Evolutionary conservation across 2,329 filamentous ascomycete genomes (phyloP), one percentile per base, ranked within the genome.

Genomic region (Drechmeria coniospora): DNA sequence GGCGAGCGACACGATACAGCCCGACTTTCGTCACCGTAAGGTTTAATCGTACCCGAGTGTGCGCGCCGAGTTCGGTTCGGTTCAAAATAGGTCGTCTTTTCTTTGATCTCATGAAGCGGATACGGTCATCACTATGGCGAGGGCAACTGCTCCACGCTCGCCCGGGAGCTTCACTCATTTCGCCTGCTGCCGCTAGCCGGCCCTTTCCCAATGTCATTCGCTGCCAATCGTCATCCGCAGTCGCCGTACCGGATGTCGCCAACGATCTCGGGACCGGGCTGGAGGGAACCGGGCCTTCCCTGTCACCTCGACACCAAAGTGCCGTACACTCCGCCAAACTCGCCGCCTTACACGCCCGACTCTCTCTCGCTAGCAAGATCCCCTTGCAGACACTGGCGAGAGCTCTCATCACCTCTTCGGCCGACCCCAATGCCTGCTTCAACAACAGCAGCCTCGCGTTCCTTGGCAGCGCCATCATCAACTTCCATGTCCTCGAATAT

Each of bases 401-500:
- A 35, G 74, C 83, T 29, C 73, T 98, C 36, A 70, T 95, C 44
- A 80, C 93, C 51, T 61, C 75, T 18, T 86, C 86, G 13, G 87
- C 87, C 34, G 87, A 95, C 51, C 51, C 68, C 9, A 72, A 83
- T 52, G 61, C 73, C 27, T 67, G 67, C 42, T 92, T 90, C 65
- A 98, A 95, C 64, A 98, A 98, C 54, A 62, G 69, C 42, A 77
- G 81, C 38, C 69, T 98, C 32, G 71, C 83, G 29, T 74, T 78
- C 39, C 65, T 95, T 15, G 90, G 90, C 36, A 67, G 74, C 44
- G 75, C 86, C 40, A 66, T 98, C 39, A 70, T 95, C 42, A 75
- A 78, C 51, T 92, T 90, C 60, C 86, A 94, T 53, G 78, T 81
- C 35, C 71, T 80, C 45, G 90, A 98, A 64, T 77, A 78, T 57